Evolutionary conservation across 306 rosid genomes (phyloP).

Genomic region (Castanea mollissima): DNA sequence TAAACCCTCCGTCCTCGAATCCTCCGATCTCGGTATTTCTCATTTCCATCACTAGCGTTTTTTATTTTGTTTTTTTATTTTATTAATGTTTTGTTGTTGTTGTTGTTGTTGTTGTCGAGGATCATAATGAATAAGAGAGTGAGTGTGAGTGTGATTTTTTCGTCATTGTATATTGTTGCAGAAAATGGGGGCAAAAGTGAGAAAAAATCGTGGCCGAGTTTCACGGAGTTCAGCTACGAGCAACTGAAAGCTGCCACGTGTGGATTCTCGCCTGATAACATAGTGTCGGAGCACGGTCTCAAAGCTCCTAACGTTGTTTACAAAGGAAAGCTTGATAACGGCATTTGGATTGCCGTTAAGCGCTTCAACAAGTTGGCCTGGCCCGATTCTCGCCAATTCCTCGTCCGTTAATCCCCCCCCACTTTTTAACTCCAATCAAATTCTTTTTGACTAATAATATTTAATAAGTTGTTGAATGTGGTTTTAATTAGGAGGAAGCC

Average conservation of each 20-base stretch:
- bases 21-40: slow-evolving; percentile 69
- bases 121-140: neutral
- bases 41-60: neutral
- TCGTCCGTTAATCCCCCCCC: slow-evolving; percentile 42
- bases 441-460: neutral
- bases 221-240: slow-evolving; percentile 72
- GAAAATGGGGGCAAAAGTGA: slow-evolving; percentile 75
- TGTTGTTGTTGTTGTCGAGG: neutral
- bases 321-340: slow-evolving; percentile 70
- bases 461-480: neutral
- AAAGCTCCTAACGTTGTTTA: slow-evolving; percentile 91
- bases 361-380: slow-evolving; percentile 93
- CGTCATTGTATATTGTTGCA: slow-evolving; percentile 25
- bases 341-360: slow-evolving; percentile 71
- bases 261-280: slow-evolving; percentile 72
- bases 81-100: neutral
- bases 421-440: neutral
- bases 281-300: slow-evolving; percentile 92
- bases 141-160: too few species aligned
- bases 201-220: slow-evolving; percentile 47
- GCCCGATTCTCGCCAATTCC: slow-evolving; percentile 92
- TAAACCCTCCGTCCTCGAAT: slow-evolving; percentile 72
- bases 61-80: neutral
- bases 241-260: slow-evolving; percentile 64
- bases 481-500: slow-evolving; percentile 63